Base-by-base conservation (phyloP, 1,139 yeast genomes). In the Geotrichum phurueaensis region DNA sequence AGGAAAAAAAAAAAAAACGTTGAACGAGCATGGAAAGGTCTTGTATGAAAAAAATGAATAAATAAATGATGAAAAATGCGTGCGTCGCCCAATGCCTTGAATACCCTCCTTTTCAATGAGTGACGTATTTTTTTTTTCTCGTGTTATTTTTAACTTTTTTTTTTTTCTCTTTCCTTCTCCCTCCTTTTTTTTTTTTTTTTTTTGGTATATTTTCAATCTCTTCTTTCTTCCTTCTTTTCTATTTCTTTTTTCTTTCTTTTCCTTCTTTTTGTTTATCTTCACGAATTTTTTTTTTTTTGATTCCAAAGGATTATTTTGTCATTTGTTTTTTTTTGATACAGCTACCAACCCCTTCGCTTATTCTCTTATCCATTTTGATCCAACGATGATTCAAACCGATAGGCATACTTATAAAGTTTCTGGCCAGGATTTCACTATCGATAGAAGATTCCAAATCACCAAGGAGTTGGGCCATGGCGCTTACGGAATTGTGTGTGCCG, bases 401-500 rank as follows among this genome's bases (percentile, higher is more conserved):
- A 56, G 66, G 59, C 65, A 65, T 58, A 65, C 64, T 29, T 62
- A 63, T 31, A 57, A 59, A 23, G 62, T 62, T 23, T 58, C 65
- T 15, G 62, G 60, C 49, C 61, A 61, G 39, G 63, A 61, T 54
- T 61, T 61, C 36, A 61, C 63, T 27, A 61, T 61, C 49, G 63
- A 61, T 51, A 49, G 61, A 10, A 50, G 63, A 22, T 61, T 61
- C 48, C 62, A 61, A 49, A 61, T 61, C 49, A 59, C 61, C 22
- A 61, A 61, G 36, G 61, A 60, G 69, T 81, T 94, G 56, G 99
- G 99, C 31, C 97, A 92, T 69, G 99, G 99, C 3, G 97, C 99
- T 0, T 94, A 94, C 71, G 99, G 99, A 39, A 85, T 92, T 6
- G 98, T 94, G 5, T 94, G 97, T 70, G 88, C 96, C 0, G 98